Evolutionary conservation across 805 yeast species (phyloP), one percentile per base, ranked within the genome.

Genomic region (Lachancea sp.): DNA sequence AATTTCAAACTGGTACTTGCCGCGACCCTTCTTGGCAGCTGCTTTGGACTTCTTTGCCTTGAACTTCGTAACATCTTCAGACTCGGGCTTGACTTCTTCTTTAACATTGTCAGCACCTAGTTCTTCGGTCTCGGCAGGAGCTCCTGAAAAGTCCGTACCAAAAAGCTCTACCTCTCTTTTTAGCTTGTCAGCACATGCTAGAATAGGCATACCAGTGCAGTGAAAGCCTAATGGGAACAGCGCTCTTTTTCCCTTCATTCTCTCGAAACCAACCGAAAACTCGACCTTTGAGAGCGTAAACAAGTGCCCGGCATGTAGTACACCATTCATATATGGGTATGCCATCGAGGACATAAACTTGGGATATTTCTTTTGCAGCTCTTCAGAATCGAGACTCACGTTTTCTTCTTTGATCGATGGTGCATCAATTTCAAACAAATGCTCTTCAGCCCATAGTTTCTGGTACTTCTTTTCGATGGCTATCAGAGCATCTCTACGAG

Each of bases 121-220:
- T 43, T 72, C 84, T 35, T 71, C 83, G 3, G 69, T 82, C 30
- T 75, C 83, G 22, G 71, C 69, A 45, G 88, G 87, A 24, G 68
- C 81, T 13, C 78, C 78, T 3, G 75, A 65, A 55, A 84, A 92
- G 56, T 86, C 88, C 13, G 66, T 70, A 39, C 98, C 98, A 60
- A 92, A 92, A 63, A 76, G 63, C 68, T 92, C 97, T 44, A 89
- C 72, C 71, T 92, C 98, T 64, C 98, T 80, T 59, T 77, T 78
- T 59, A 92, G 74, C 68, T 92, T 90, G 68, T 90, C 98, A 36
- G 98, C 97, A 56, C 96, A 76, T 21, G 97, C 90, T 61, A 78
- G 74, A 63, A 92, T 92, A 40, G 98, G 97, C 96, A 92, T 83
- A 73, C 98, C 98, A 25, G 98, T 92, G 75, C 98, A 92, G 68